Base-by-base conservation (phyloP, 2,329 filamentous ascomycete genomes). In the Knoxdaviesia capensis region DNA sequence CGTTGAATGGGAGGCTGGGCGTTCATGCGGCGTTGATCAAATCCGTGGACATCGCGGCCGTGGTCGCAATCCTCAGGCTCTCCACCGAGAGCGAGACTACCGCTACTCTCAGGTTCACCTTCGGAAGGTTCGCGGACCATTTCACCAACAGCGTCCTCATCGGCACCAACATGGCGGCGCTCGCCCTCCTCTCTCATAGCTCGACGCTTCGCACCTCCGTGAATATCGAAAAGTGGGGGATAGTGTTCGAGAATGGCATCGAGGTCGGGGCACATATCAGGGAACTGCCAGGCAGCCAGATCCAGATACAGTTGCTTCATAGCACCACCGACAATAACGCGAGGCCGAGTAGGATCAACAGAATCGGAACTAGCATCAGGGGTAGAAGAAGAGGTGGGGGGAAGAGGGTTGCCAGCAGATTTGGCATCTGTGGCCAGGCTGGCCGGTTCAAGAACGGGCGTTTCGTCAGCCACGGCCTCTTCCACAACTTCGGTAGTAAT, bases 31-130 rank as follows among this genome's bases (percentile, higher is more conserved):
- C 76, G 70, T 45, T 73, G 70, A 37, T 70, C 67, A 36, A 69
- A 69, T 39, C 57, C 54, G 50, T 69, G 63, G 35, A 59, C 59
- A 40, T 73, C 70, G 11, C 65, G 63, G 11, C 58, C 53, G 38
- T 61, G 59, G 28, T 84, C 78, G 47, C 72, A 69, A 49, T 93
- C 85, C 55, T 96, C 88, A 0, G 88, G 88, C 55, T 96, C 88
- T 37, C 88, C 88, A 44, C 88, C 88, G 11, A 96, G 68, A 45
- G 92, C 87, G 44, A 90, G 66, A 55, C 88, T 96, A 9, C 75
- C 74, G 38, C 82, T 83, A 49, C 81, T 81, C 57, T 90, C 86
- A 1, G 76, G 74, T 44, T 80, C 79, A 44, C 83, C 84, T 48
- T 94, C 86, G 0, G 68, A 68, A 4, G 60, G 55, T 39, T 68